Percentiles rank a stretch among this genome's conserved stretches.
Evolutionary conservation across 2,329 filamentous ascomycete species (phyloP).

Genomic region (Corinectria fuckeliana): DNA sequence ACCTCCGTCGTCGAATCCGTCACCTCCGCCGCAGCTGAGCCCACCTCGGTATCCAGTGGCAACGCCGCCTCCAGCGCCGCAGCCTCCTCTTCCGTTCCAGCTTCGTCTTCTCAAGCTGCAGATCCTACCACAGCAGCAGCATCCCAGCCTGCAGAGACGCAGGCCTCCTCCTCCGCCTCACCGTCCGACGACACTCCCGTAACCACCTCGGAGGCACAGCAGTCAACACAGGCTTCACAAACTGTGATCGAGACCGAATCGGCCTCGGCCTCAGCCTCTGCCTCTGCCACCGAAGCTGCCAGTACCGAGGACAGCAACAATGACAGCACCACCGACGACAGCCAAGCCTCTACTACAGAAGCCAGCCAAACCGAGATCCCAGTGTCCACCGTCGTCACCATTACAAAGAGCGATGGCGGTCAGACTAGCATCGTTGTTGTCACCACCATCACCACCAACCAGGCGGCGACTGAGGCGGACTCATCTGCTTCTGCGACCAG

Average conservation of each 20-base stretch:
- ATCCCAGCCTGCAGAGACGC: slow-evolving; percentile 7
- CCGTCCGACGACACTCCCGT: background rate
- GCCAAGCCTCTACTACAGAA: slow-evolving; percentile 14
- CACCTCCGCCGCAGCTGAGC: slow-evolving; percentile 16
- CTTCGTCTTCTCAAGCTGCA: background rate
- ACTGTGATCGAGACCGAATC: background rate
- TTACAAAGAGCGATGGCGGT: slow-evolving; percentile 30
- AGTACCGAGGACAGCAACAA: slow-evolving; percentile 18
- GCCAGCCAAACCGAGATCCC: slow-evolving; percentile 18
- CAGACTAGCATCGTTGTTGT: slow-evolving; percentile 38
- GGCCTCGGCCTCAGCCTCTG: background rate
- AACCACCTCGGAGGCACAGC: slow-evolving; percentile 4
- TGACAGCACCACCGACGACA: slow-evolving; percentile 10
- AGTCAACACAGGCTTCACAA: background rate
- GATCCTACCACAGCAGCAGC: background rate
- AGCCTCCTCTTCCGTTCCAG: background rate
- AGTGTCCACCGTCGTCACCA: slow-evolving; percentile 34
- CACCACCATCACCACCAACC: slow-evolving; percentile 34
- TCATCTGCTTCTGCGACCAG: slow-evolving; percentile 31
- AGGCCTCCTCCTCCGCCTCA: slow-evolving; percentile 18
- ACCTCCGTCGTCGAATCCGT: background rate
- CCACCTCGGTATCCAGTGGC: slow-evolving; percentile 17
- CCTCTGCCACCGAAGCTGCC: slow-evolving; percentile 3
- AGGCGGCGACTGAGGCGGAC: slow-evolving; percentile 4
- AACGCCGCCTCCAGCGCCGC: background rate